Conservation (phyloP, 2,329 filamentous ascomycete genomes). For the Pseudonectria buxi region DNA sequence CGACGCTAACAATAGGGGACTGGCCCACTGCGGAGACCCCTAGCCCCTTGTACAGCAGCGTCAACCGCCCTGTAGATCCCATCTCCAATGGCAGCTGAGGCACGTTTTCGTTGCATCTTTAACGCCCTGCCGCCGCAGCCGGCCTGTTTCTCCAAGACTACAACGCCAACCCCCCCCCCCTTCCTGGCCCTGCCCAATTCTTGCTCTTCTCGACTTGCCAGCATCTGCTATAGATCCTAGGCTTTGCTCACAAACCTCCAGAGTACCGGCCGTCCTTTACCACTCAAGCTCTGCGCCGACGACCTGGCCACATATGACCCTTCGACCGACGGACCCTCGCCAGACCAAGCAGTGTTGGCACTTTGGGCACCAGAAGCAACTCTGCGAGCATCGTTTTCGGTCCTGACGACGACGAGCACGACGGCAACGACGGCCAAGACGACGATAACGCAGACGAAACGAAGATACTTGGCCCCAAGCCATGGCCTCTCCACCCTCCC, state of each 20-base stretch:
- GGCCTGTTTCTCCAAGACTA: no score
- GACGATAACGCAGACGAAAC: constrained; percentile 30
- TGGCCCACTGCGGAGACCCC: no score
- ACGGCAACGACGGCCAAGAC: constrained; percentile 21
- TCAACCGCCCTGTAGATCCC: no score
- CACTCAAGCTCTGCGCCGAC: constrained; percentile 10
- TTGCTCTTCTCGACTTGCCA: no score
- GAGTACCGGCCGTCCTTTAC: constrained; percentile 11
- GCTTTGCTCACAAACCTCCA: constrained; percentile 5
- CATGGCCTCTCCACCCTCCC: constrained; percentile 37
- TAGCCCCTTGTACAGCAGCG: no score
- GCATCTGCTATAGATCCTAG: no score
- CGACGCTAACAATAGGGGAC: no score
- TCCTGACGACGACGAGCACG: constrained; percentile 10
- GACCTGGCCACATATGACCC: constrained; percentile 23
- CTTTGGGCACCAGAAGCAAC: constrained; percentile 15
- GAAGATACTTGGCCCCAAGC: constrained; percentile 24
- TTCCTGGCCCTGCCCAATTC: no score
- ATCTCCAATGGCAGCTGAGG: no score
- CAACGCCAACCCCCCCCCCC: no score
- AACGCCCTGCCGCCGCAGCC: no score
- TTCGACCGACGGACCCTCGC: constrained; percentile 11
- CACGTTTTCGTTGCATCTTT: not conserved
- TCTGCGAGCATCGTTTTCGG: constrained; percentile 21
- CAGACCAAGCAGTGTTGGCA: constrained; percentile 21